A percentile compares a stretch with the other conserved stretches of the same genome.
Conservation (phyloP, 495 filamentous ascomycete species). For the Xylaria intraflava region DNA sequence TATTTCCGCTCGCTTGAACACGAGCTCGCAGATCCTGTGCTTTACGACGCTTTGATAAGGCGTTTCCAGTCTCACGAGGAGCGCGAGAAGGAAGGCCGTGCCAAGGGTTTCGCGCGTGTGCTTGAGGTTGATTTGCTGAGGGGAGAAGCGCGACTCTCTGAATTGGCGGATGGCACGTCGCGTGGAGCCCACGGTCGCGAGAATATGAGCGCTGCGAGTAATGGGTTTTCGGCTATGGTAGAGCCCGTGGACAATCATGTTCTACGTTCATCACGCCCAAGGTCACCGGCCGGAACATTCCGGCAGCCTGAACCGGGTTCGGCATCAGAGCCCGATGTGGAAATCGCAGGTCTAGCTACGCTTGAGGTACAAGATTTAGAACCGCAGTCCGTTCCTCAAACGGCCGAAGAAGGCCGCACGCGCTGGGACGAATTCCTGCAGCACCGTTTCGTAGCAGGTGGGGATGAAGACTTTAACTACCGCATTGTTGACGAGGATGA, state of each 20-base stretch:
- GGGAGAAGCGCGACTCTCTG: slow-evolving; percentile 63
- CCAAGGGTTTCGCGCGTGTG: slow-evolving; percentile 66
- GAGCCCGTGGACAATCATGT: not conserved
- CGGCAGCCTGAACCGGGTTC: slow-evolving; percentile 37
- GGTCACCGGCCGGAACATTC: not conserved
- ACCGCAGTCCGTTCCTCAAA: slow-evolving; percentile 49
- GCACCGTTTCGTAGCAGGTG: slow-evolving; percentile 61
- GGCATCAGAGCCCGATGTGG: slow-evolving; percentile 41
- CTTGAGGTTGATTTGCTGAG: slow-evolving; percentile 65
- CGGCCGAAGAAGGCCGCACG: slow-evolving; percentile 57
- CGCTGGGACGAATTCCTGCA: slow-evolving; percentile 64
- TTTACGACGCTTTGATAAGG: slow-evolving; percentile 73
- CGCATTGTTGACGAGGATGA: slow-evolving; percentile 59
- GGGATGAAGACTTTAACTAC: slow-evolving; percentile 74
- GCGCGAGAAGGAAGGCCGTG: slow-evolving; percentile 61
- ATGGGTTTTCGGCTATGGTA: not conserved
- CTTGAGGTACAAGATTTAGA: slow-evolving; percentile 37
- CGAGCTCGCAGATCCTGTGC: slow-evolving; percentile 57
- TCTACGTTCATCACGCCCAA: not conserved
- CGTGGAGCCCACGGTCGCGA: not conserved
- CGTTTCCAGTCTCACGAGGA: slow-evolving; percentile 69
- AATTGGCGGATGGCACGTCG: not conserved
- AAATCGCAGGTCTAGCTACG: slow-evolving; percentile 14
- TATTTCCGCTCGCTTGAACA: slow-evolving; percentile 39
- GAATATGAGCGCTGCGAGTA: not conserved